Conservation (phyloP, 371 early-diverging fungal species). For the Choanephora cucurbitarum region DNA sequence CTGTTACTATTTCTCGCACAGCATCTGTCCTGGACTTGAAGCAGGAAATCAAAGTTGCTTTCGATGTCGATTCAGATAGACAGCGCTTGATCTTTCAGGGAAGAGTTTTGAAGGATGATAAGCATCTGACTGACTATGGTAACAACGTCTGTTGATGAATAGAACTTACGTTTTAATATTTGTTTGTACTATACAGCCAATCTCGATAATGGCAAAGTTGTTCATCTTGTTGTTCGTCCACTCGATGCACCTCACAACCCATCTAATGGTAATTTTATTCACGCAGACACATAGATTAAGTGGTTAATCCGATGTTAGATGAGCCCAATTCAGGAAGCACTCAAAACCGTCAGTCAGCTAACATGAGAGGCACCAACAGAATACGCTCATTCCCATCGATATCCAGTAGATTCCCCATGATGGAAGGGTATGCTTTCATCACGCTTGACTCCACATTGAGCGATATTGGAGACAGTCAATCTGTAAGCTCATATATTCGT, state of each 20-base stretch:
- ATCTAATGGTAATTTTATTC: constrained; percentile 44
- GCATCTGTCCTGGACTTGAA: constrained; percentile 61
- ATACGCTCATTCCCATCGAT: constrained; percentile 28
- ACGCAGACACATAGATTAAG: not conserved
- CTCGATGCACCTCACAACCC: constrained; percentile 55
- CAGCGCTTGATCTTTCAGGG: constrained; percentile 67
- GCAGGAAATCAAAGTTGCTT: constrained; percentile 50
- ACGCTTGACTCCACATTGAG: constrained; percentile 37
- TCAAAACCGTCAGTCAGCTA: constrained; percentile 3
- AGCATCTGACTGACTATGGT: constrained; percentile 59
- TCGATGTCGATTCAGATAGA: constrained; percentile 54
- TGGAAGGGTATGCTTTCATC: constrained; percentile 55
- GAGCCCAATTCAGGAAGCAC: constrained; percentile 21
- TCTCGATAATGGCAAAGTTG: constrained; percentile 59
- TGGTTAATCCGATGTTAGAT: constrained; percentile 10
- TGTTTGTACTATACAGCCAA: constrained; percentile 31
- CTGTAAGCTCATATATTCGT: too few species aligned
- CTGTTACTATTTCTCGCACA: constrained; percentile 51
- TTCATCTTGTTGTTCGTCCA: constrained; percentile 64
- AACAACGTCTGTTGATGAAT: constrained; percentile 4
- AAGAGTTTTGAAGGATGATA: constrained; percentile 59
- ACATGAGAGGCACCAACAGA: constrained; percentile 2
- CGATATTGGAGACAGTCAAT: constrained; percentile 36
- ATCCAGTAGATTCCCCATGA: constrained; percentile 26
- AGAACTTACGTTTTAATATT: not conserved